Percentiles rank a stretch among this genome's conserved stretches.
phyloP scores from a whole-genome alignment of 768 basidiomycete species.

The Obba rivulosa region DNA sequence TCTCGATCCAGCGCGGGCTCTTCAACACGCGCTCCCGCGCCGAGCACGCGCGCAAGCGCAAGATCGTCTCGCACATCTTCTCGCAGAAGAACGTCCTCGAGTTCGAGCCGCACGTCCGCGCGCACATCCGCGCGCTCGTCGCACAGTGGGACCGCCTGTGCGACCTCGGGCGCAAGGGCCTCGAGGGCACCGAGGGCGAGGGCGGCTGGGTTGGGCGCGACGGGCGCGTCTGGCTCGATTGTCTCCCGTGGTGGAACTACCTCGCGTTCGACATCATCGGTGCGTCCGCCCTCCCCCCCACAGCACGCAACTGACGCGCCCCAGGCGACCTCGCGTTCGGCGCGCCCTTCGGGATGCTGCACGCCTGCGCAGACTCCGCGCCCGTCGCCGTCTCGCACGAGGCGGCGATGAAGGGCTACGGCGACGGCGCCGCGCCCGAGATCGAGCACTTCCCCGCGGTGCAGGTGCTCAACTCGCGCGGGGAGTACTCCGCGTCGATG shows the following conservation, averaged over 20 bases:
- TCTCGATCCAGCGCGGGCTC: slow-evolving; percentile 43
- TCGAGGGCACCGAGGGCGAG: slow-evolving; percentile 55
- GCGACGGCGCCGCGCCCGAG: slow-evolving; percentile 34
- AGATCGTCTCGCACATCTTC: slow-evolving; percentile 84
- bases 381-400: slow-evolving; percentile 56
- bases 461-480: slow-evolving; percentile 81
- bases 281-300: slow-evolving; percentile 30
- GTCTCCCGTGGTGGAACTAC: slow-evolving; percentile 66
- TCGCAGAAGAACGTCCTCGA: slow-evolving; percentile 81
- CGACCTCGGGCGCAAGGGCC: slow-evolving; percentile 49
- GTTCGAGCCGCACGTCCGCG: slow-evolving; percentile 81
- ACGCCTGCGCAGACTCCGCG: slow-evolving; percentile 66
- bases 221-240: slow-evolving; percentile 70
- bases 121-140: slow-evolving; percentile 53
- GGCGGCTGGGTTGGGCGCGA: slow-evolving; percentile 53
- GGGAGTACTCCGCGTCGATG: slow-evolving; percentile 81
- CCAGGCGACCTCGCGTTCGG: slow-evolving; percentile 82
- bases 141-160: slow-evolving; percentile 73
- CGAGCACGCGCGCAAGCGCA: slow-evolving; percentile 86
- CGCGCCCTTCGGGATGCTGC: slow-evolving; percentile 84
- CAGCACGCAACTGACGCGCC: slow-evolving; percentile 19
- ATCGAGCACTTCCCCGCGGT: slow-evolving; percentile 68
- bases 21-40: slow-evolving; percentile 75
- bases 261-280: slow-evolving; percentile 78
- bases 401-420: slow-evolving; percentile 54